Evolutionary conservation across 2,329 filamentous ascomycete genomes (phyloP).

Genomic region (Nigrograna mackinnonii): DNA sequence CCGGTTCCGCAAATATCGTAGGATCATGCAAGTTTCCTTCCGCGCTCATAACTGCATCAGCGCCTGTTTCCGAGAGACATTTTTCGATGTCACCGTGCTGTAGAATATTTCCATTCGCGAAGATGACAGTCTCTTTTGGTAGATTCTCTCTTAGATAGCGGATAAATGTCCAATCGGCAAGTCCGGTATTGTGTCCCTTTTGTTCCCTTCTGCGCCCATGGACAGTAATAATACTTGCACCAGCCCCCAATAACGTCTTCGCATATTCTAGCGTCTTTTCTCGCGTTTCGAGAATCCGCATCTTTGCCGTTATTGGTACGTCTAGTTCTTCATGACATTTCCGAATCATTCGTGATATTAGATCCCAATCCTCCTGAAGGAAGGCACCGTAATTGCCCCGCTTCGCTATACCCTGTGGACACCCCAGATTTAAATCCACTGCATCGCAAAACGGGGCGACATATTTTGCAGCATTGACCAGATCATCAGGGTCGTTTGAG

Average conservation of each 20-base stretch:
- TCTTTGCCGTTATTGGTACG: slow-evolving; percentile 92
- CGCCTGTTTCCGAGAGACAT: slow-evolving; percentile 82
- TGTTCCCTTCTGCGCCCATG: slow-evolving; percentile 89
- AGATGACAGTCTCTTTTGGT: slow-evolving; percentile 86
- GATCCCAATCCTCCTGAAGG: slow-evolving; percentile 85
- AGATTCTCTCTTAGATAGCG: slow-evolving; percentile 80
- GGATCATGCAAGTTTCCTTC: slow-evolving; percentile 95
- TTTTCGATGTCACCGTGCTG: slow-evolving; percentile 75
- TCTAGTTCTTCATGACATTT: slow-evolving; percentile 77
- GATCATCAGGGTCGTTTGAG: slow-evolving; percentile 79
- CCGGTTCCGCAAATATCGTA: slow-evolving; percentile 75
- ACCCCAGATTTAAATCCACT: slow-evolving; percentile 92
- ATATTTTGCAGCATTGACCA: slow-evolving; percentile 76
- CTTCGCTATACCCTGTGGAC: slow-evolving; percentile 91
- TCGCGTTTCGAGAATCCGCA: slow-evolving; percentile 82
- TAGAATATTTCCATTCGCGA: slow-evolving; percentile 94
- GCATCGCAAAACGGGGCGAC: slow-evolving; percentile 91
- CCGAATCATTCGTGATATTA: slow-evolving; percentile 82
- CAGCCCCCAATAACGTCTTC: slow-evolving; percentile 80
- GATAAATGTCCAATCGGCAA: slow-evolving; percentile 91
- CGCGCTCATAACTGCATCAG: slow-evolving; percentile 92
- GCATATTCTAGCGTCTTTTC: slow-evolving; percentile 91
- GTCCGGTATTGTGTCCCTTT: slow-evolving; percentile 91
- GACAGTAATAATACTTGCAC: slow-evolving; percentile 90
- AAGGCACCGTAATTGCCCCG: slow-evolving; percentile 93